These are phyloP conservation scores for Dissophora ornata DNA, from an alignment of 192 early-diverging fungal genomes.

Conservation along the genomic window DNA sequence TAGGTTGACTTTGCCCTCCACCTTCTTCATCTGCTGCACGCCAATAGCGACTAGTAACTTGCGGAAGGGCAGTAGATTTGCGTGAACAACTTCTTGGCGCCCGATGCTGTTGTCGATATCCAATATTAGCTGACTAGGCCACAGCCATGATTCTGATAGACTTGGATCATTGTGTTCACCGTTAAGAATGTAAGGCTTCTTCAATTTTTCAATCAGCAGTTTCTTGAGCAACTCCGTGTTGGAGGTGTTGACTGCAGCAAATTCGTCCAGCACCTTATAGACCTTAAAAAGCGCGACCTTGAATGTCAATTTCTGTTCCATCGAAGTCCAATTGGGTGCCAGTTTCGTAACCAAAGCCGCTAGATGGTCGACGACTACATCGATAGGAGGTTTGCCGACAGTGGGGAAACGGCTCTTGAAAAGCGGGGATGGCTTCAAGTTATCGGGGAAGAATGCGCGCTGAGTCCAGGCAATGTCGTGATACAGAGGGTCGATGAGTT, in stretches of 20 bases:
- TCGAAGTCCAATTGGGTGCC: constrained; percentile 1
- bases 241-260: background rate
- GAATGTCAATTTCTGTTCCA: background rate
- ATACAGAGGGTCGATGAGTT: background rate
- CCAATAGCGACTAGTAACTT: constrained; percentile 15
- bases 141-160: background rate
- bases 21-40: constrained; percentile 6
- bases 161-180: constrained; percentile 13
- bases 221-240: background rate
- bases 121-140: constrained; percentile 19
- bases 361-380: background rate
- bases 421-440: background rate
- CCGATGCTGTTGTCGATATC: constrained; percentile 22
- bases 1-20: background rate
- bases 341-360: background rate
- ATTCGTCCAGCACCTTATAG: background rate
- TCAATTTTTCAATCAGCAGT: background rate
- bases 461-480: constrained; percentile 29
- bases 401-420: background rate
- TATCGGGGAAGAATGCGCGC: constrained; percentile 22
- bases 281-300: constrained; percentile 4
- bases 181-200: constrained; percentile 19
- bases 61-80: background rate
- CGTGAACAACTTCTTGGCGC: background rate
- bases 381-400: background rate